A percentile compares a stretch with the other conserved stretches of the same genome.
These are phyloP conservation scores for Fusarium phyllophilum DNA, from an alignment of 2,329 filamentous ascomycete species.

Conservation along the genomic window DNA sequence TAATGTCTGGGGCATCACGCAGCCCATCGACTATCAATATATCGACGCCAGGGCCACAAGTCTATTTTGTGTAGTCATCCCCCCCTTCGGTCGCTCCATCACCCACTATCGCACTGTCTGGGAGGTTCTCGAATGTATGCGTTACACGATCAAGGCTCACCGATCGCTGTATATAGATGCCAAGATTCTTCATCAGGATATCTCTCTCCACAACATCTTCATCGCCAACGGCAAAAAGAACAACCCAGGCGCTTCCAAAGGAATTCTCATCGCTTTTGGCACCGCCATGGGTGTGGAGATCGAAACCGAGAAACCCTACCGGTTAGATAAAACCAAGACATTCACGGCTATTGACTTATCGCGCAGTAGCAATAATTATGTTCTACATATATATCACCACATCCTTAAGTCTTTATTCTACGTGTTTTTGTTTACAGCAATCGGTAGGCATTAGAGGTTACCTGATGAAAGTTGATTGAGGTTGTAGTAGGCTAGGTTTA, in stretches of 20 bases:
- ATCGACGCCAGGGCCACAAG: not conserved
- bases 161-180: slow-evolving; percentile 47
- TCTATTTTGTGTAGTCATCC: slow-evolving; percentile 10
- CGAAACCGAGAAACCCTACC: slow-evolving; percentile 32
- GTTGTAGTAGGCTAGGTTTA: not conserved
- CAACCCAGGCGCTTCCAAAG: slow-evolving; percentile 4
- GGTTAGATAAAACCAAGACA: slow-evolving; percentile 29
- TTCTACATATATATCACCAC: slow-evolving; percentile 36
- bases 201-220: slow-evolving; percentile 53
- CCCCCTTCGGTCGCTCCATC: slow-evolving; percentile 25
- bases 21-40: slow-evolving; percentile 17
- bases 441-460: not conserved
- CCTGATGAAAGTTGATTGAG: not conserved
- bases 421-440: slow-evolving; percentile 32
- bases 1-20: slow-evolving; percentile 25
- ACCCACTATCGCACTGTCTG: slow-evolving; percentile 39
- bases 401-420: slow-evolving; percentile 47
- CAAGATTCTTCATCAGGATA: slow-evolving; percentile 50
- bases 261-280: slow-evolving; percentile 40
- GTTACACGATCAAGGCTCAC: slow-evolving; percentile 52
- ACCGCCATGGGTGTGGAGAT: slow-evolving; percentile 26
- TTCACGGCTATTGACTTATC: slow-evolving; percentile 44
- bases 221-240: slow-evolving; percentile 34
- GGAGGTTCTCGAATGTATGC: slow-evolving; percentile 49
- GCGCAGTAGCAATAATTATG: not conserved